Evolutionary conservation across 257 asterid genomes (phyloP).

Genomic region (Solanum virginianum): DNA sequence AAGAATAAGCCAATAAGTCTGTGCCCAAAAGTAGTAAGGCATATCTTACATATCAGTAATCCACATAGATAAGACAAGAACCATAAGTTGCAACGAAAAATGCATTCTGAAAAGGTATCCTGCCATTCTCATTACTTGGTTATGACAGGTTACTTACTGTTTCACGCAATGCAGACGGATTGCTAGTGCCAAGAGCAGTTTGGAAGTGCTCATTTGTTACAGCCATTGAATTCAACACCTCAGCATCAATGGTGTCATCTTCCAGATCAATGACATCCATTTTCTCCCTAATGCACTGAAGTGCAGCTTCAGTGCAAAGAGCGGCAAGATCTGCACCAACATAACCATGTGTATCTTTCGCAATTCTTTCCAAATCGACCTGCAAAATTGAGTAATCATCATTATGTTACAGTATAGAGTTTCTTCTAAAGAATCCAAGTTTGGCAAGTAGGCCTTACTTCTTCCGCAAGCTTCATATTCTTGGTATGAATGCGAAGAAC

Average conservation of each 20-base stretch:
- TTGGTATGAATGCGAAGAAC: slow-evolving; percentile 54
- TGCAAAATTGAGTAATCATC: slow-evolving; percentile 4
- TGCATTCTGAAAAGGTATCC: neutral
- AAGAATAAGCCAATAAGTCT: neutral
- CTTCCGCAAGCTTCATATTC: slow-evolving; percentile 52
- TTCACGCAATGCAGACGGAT: slow-evolving; percentile 51
- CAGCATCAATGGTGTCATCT: slow-evolving; percentile 50
- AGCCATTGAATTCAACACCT: slow-evolving; percentile 48
- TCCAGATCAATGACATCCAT: slow-evolving; percentile 59
- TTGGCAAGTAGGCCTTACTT: slow-evolving; percentile 13
- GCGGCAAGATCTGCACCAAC: slow-evolving; percentile 60
- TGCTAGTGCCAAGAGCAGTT: slow-evolving; percentile 48
- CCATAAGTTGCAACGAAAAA: neutral
- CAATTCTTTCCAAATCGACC: slow-evolving; percentile 44
- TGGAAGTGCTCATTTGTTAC: slow-evolving; percentile 45
- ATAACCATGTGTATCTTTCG: slow-evolving; percentile 42
- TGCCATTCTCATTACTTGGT: neutral
- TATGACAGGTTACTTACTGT: slow-evolving; percentile 17
- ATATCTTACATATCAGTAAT: neutral
- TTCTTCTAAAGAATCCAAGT: neutral
- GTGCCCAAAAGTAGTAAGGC: neutral
- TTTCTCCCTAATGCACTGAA: slow-evolving; percentile 49
- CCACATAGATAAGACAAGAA: neutral
- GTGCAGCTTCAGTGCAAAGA: slow-evolving; percentile 57
- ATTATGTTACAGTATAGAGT: neutral